phyloP scores from a whole-genome alignment of 2,329 filamentous ascomycete species.

The Rugonectria rugulosa region DNA sequence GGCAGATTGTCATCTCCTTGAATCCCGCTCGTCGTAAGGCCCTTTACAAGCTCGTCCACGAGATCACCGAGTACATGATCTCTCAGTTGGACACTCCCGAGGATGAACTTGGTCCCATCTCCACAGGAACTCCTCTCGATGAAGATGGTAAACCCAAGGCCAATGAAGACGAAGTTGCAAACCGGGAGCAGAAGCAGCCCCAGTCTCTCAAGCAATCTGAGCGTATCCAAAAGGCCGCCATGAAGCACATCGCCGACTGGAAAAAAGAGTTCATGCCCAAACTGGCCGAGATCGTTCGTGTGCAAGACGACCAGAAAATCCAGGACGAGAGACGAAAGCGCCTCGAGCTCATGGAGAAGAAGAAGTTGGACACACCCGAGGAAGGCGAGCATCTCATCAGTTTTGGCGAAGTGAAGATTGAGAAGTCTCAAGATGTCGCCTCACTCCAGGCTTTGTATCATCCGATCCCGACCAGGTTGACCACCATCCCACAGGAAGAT shows the following conservation, averaged over 20 bases:
- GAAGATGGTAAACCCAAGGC: slow-evolving; percentile 19
- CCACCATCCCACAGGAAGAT: slow-evolving; percentile 64
- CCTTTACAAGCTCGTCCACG: slow-evolving; percentile 57
- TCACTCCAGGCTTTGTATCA: slow-evolving; percentile 60
- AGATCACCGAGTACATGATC: slow-evolving; percentile 63
- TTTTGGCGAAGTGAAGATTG: slow-evolving; percentile 45
- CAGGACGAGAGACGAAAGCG: slow-evolving; percentile 56
- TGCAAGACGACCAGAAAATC: slow-evolving; percentile 57
- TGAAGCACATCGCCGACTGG: slow-evolving; percentile 82
- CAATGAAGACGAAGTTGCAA: slow-evolving; percentile 20
- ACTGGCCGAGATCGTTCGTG: slow-evolving; percentile 71
- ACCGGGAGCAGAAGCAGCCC: slow-evolving; percentile 24
- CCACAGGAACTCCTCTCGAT: slow-evolving; percentile 22
- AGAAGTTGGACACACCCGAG: slow-evolving; percentile 44
- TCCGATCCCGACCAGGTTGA: slow-evolving; percentile 61
- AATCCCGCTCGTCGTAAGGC: slow-evolving; percentile 60
- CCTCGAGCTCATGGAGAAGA: slow-evolving; percentile 51
- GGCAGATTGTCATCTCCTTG: slow-evolving; percentile 62
- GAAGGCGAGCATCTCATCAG: slow-evolving; percentile 51
- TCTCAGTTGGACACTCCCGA: slow-evolving; percentile 54
- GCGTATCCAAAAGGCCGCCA: slow-evolving; percentile 58
- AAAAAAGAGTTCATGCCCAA: slow-evolving; percentile 72
- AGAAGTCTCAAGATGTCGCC: slow-evolving; percentile 50
- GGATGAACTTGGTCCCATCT: slow-evolving; percentile 42
- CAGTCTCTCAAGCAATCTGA: slow-evolving; percentile 37